A percentile compares a stretch with the other conserved stretches of the same genome.
Conservation (phyloP, 75 land plant genomes). For the Pinus tabuliformis region DNA sequence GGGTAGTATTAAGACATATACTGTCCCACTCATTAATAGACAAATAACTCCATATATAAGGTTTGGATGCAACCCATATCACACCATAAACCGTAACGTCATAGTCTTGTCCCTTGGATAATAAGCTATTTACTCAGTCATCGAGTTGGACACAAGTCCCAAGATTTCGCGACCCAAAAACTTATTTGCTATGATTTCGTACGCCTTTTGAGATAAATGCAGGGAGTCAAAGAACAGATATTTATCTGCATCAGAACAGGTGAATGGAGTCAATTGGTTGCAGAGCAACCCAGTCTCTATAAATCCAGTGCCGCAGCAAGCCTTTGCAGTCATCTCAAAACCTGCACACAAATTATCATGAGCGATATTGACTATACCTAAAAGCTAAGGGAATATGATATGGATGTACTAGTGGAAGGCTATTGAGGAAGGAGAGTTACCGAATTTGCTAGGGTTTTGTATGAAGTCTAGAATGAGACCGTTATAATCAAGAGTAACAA, state of each 20-base stretch:
- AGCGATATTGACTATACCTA: background rate
- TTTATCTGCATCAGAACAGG: conserved; percentile 7
- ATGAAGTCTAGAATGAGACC: background rate
- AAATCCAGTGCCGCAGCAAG: conserved; percentile 18
- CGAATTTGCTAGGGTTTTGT: conserved; percentile 3
- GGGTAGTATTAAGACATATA: too few species aligned
- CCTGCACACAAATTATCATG: background rate
- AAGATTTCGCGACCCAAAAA: background rate
- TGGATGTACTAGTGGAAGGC: background rate
- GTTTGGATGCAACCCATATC: too few species aligned
- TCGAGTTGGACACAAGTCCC: background rate
- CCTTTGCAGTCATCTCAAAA: conserved; percentile 2
- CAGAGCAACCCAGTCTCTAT: conserved; percentile 9
- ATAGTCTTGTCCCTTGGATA: too few species aligned
- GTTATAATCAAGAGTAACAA: background rate
- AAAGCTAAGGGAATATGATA: background rate
- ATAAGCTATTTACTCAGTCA: too few species aligned
- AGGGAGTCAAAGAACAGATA: background rate
- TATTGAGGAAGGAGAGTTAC: background rate
- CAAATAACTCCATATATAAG: too few species aligned
- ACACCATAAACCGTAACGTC: too few species aligned
- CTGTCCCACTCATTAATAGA: too few species aligned
- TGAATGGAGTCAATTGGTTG: conserved; percentile 11
- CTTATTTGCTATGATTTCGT: background rate
- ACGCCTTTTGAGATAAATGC: background rate